Evolutionary conservation across 148 eudicot genomes (phyloP), one percentile per base, ranked within the genome.

Genomic region (Tetragonia tetragonoides): DNA sequence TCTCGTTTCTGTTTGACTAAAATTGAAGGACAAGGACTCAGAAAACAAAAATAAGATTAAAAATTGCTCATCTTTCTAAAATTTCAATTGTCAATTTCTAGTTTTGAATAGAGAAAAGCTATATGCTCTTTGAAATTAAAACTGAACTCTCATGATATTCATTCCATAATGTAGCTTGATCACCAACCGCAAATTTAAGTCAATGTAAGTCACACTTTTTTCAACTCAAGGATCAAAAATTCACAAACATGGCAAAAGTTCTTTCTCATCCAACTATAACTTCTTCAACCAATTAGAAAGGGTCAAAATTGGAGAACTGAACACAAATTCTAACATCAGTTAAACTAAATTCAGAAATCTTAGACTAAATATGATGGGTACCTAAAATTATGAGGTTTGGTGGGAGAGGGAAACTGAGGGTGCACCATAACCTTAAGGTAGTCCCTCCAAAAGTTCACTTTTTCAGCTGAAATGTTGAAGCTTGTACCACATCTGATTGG

Each of bases 401-500:
- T 66, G 57, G 89, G 89, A 11, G 66, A 84, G 60, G 84, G 75
- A 75, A 87, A 87, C 11, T 87, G 46, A 10, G 87, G 89, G 57
- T 87, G 86, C 4, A 82, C 87, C 72, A 47, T 46, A 3, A 80
- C 77, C 80, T 84, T 87, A 17, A 87, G 81, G 59, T 76, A 87
- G 74, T 87, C 89, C 77, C 90, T 84, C 90, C 90, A 88, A 71
- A 73, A 86, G 20, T 83, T 76, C 28, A 82, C 75, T 20, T 84
- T 63, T 40, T 84, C 90, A 7, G 73, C 76, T 10, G 78, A 81
- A 5, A 81, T 73, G 53, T 89, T 85, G 62, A 86, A 79, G 77
- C 93, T 82, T 2, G 89, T 89, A 1, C 90, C 90, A 66, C 62
- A 87, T 65, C 89, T 81, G 7, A 89, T 83, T 20, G 93, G 90